Evolutionary conservation across 1,139 yeast species (phyloP), one percentile per base, ranked within the genome.

Genomic region (Kazachstania sp.): DNA sequence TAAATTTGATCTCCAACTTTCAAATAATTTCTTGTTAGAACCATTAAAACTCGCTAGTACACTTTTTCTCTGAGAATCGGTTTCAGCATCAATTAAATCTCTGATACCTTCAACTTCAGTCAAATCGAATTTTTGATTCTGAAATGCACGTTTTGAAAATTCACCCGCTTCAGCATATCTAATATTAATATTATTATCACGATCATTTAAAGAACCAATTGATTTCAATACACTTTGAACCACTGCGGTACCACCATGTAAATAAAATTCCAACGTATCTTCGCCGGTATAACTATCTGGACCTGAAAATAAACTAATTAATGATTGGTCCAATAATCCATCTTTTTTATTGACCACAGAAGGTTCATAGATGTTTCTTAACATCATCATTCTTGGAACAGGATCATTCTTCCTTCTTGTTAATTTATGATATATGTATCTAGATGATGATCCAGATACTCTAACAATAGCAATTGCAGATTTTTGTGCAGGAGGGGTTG

Each of bases 261-360:
- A 66, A 61, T 92, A 97, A 18, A 92, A 64, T 58, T 92, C 99
- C 13, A 90, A 68, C 31, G 84, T 58, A 57, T 92, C 97, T 65
- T 92, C 97, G 0, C 98, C 98, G 0, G 97, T 92, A 58, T 83
- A 94, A 0, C 96, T 83, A n/a, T 72, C 70, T 0, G 97, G 97
- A 1, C 76, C 77, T 20, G 77, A 65, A 65, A 90, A 88, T 57
- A 69, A 83, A 1, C 88, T 58, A 0, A 85, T 72, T 20, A 92
- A 65, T 0, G 96, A 86, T 54, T 85, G 84, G 65, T 92, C 99
- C 3, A 92, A 67, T 1, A 86, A 56, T 2, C 62, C 52, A 0
- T n/a, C 15, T 12, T 65, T 62, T 0, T 67, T 51, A 1, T 57
- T 39, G 3, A n/a, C 32, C 19, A 11, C 13, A 16, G 31, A 43